A percentile compares a stretch with the other conserved stretches of the same genome.
phyloP scores from a whole-genome alignment of 2,329 filamentous ascomycete species.

The Penicillium frequentans region DNA sequence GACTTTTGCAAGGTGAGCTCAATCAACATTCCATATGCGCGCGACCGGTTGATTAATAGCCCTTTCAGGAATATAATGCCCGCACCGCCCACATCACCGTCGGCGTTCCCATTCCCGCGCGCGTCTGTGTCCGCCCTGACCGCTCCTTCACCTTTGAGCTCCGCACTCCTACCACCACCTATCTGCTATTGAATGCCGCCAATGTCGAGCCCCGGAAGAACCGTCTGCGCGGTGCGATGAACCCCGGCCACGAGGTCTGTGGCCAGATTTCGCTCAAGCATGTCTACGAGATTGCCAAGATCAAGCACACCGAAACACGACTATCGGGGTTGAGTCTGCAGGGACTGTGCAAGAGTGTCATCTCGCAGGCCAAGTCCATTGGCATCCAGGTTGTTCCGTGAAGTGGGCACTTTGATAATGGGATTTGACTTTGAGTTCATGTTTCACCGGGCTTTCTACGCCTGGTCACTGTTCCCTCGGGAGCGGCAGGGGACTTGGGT shows the following conservation, averaged over 20 bases:
- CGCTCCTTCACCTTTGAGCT: slow-evolving; percentile 91
- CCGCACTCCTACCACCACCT: slow-evolving; percentile 91
- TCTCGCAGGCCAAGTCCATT: slow-evolving; percentile 73
- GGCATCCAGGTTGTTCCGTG: slow-evolving; percentile 70
- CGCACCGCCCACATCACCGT: slow-evolving; percentile 78
- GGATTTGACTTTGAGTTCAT: neutral
- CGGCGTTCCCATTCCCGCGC: slow-evolving; percentile 85
- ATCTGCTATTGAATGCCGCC: slow-evolving; percentile 80
- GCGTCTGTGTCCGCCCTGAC: slow-evolving; percentile 89
- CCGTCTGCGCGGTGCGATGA: slow-evolving; percentile 71
- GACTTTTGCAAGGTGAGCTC: slow-evolving; percentile 90
- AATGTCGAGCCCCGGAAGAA: slow-evolving; percentile 70
- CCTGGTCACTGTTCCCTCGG: neutral
- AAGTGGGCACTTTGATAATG: neutral
- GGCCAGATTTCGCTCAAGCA: slow-evolving; percentile 91
- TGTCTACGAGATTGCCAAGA: slow-evolving; percentile 95
- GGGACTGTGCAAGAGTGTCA: slow-evolving; percentile 71
- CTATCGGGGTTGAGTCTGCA: slow-evolving; percentile 70
- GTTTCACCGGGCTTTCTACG: neutral
- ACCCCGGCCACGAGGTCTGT: slow-evolving; percentile 73
- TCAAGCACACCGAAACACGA: slow-evolving; percentile 79
- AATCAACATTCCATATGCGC: neutral
- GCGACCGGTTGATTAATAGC: neutral
- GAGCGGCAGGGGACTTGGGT: neutral
- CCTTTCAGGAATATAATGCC: slow-evolving; percentile 86